Evolutionary conservation across 176 grass and related monocot genomes (phyloP).

Genomic region (Oryza brachyantha): DNA sequence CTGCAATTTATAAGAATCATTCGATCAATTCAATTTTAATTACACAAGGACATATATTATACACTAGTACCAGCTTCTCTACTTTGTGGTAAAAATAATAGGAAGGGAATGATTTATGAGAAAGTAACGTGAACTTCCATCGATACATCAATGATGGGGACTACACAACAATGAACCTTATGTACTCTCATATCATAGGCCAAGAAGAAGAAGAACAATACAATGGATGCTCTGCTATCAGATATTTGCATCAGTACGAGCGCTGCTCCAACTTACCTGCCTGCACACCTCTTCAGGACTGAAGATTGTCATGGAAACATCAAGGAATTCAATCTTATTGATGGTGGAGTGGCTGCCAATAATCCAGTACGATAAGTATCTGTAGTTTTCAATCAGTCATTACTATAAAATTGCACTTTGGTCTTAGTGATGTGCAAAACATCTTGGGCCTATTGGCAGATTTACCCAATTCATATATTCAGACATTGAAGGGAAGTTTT

Average conservation of each 20-base stretch:
- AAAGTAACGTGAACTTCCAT: not conserved
- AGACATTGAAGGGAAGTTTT: not conserved
- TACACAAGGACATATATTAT: not conserved
- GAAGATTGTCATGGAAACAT: conserved; percentile 52
- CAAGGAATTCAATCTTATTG: conserved; percentile 86
- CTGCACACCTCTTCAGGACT: conserved; percentile 66
- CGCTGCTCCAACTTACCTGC: conserved; percentile 84
- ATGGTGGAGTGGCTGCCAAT: conserved; percentile 82
- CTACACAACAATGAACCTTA: not conserved
- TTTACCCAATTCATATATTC: conserved; percentile 31
- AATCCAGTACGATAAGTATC: conserved; percentile 55
- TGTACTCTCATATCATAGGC: conserved; percentile 30
- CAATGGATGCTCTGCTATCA: conserved; percentile 64
- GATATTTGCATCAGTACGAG: conserved; percentile 88
- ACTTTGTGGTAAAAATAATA: not conserved
- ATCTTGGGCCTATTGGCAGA: conserved; percentile 3
- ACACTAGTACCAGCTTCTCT: not conserved
- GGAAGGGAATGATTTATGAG: not conserved
- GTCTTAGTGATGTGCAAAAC: conserved; percentile 7
- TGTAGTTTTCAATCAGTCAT: conserved; percentile 10
- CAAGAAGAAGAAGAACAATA: conserved; percentile 38
- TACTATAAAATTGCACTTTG: not conserved
- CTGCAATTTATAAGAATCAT: not conserved
- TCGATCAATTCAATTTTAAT: not conserved
- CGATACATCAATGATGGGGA: conserved; percentile 1